These are phyloP conservation scores for Candida albicans DNA, from an alignment of 1,139 yeast genomes.

Conservation along the genomic window DNA sequence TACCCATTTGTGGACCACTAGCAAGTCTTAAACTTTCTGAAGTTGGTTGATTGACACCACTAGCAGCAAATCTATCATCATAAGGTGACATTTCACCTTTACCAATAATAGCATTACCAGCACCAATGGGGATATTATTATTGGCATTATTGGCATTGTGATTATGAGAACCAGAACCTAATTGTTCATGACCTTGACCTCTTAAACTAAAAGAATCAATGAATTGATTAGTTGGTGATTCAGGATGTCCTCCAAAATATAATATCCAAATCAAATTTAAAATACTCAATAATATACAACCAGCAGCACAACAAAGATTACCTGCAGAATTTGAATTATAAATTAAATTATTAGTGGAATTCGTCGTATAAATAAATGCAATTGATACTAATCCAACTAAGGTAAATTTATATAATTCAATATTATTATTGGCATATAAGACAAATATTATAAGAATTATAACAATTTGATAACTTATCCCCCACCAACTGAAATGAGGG, in stretches of 20 bases:
- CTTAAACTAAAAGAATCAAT: constrained; percentile 69
- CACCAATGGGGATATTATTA: neutral
- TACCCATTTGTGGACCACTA: neutral
- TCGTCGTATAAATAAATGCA: constrained; percentile 80
- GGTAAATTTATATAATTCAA: constrained; percentile 71
- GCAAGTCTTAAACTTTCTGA: too few species aligned
- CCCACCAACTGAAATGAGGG: constrained; percentile 97
- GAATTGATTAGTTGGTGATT: constrained; percentile 77
- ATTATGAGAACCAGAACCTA: constrained; percentile 6
- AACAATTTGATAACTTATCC: constrained; percentile 76
- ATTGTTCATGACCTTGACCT: constrained; percentile 26
- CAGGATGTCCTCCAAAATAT: constrained; percentile 82
- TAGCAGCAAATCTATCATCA: constrained; percentile 1
- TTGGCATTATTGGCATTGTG: neutral
- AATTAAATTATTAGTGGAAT: constrained; percentile 76
- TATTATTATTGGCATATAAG: constrained; percentile 64
- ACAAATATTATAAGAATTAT: constrained; percentile 55
- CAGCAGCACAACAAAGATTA: constrained; percentile 86
- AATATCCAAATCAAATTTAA: constrained; percentile 79
- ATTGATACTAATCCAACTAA: constrained; percentile 56
- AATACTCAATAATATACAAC: constrained; percentile 79
- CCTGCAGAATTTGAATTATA: constrained; percentile 64
- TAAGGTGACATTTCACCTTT: too few species aligned
- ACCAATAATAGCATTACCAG: too few species aligned
- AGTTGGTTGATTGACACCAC: too few species aligned